Percentiles rank a stretch among this genome's conserved stretches.
Evolutionary conservation across 75 land plant species (phyloP).

Genomic region (Isoetes taiwanensis): DNA sequence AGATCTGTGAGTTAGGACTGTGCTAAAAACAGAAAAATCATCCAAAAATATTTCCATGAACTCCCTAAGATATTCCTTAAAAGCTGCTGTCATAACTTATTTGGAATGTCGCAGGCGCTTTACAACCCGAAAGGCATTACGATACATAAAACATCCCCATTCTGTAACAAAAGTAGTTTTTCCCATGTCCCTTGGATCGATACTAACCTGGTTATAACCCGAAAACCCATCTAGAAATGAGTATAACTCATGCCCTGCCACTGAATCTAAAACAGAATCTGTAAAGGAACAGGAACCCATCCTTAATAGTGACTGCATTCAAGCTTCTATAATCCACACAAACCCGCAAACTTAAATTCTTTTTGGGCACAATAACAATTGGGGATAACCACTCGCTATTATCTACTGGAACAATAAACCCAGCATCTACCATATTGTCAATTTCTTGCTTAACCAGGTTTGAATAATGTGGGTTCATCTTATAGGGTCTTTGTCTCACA

Average conservation of each 20-base stretch:
- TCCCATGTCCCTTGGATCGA: background rate
- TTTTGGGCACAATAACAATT: conserved; percentile 11
- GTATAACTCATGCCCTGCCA: conserved; percentile 10
- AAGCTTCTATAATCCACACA: background rate
- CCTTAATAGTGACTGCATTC: background rate
- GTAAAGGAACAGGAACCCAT: background rate
- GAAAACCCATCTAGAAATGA: conserved; percentile 9
- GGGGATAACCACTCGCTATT: conserved; percentile 5
- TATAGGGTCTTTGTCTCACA: no score
- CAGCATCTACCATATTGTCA: background rate
- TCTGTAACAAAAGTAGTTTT: conserved; percentile 1
- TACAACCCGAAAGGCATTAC: conserved; percentile 3
- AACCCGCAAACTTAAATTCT: conserved; percentile 1
- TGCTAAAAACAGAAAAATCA: no score
- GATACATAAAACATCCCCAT: background rate
- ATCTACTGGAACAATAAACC: background rate
- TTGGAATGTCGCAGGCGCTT: background rate
- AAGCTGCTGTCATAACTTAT: no score
- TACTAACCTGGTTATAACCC: background rate
- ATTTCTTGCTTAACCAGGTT: no score
- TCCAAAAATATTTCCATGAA: no score
- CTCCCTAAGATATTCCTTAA: no score
- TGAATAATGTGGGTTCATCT: no score
- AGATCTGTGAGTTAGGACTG: no score
- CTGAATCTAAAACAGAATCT: background rate